Base-by-base conservation (phyloP, 768 basidiomycete genomes). In the Dentipellis sp. region DNA sequence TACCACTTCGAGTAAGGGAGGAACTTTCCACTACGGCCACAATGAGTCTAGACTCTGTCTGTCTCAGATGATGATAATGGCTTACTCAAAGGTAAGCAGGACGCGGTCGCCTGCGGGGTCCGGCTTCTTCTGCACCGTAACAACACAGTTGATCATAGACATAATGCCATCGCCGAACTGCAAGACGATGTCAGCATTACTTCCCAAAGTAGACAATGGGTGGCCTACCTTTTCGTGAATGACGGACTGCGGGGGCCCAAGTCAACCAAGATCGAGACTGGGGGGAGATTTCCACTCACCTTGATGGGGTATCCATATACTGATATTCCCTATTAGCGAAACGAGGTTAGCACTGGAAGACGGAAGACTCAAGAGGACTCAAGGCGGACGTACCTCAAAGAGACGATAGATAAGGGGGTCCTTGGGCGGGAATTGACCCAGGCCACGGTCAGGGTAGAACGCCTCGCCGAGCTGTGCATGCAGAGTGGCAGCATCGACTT, bases 91-190 rank as follows among this genome's bases (percentile, higher is more conserved):
- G 2, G 84, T 90, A 58, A 91, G 72, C 16, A 89, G 63, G 9
- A 90, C 84, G 46, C 89, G 85, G 62, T 91, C 88, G 37, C 88
- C 88, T 64, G 84, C 87, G 14, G 87, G 86, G 63, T 90, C 80
- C 14, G 77, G 74, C 67, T 91, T 90, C 71, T 75, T 81, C 58
- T 80, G 74, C 47, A 91, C 73, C 49, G 74, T 75, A 58, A 91
- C 76, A 61, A 79, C 83, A 69, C 88, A 91, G 67, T 91, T 88
- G 56, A 91, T 89, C 86, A 91, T 88, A 17, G 85, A 87, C 87
- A 91, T 90, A 58, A 91, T 91, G 4, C 89, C 88, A 63, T 91
- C 89, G 5, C 89, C 89, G 59, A 90, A 91, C 86, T 88, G 51
- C 21, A 11, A 8, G 17, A 29, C n/a, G 10, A 52, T 1, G 11